Conservation (phyloP, 2,329 filamentous ascomycete species). For the Chaetomiaceae sp. region DNA sequence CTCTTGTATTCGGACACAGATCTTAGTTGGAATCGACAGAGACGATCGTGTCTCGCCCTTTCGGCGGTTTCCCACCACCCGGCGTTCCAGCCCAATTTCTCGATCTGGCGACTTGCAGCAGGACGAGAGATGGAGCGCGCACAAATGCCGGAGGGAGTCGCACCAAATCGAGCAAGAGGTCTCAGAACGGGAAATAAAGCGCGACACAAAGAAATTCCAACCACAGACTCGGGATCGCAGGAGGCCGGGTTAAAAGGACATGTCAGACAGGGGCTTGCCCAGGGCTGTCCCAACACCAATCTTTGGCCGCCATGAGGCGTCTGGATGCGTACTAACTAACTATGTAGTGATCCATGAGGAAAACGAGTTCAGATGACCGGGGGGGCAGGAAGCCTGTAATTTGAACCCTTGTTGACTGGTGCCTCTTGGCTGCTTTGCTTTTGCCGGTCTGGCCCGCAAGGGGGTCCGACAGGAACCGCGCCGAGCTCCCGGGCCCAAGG, state of each 20-base stretch:
- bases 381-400: background rate
- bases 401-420: background rate
- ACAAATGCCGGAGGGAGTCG: background rate
- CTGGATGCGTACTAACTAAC: too few species aligned
- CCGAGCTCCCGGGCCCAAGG: background rate
- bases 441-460: background rate
- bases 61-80: background rate
- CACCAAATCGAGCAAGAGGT: background rate
- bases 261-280: background rate
- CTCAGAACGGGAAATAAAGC: background rate
- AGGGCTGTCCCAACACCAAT: background rate
- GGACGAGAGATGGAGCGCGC: background rate
- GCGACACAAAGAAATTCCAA: background rate
- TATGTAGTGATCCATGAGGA: too few species aligned
- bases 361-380: slow-evolving; percentile 4
- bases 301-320: slow-evolving; percentile 2
- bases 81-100: background rate
- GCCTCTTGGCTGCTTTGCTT: background rate
- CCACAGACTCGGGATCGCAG: background rate
- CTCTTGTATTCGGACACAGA: slow-evolving; percentile 6
- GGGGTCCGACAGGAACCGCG: background rate
- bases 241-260: background rate
- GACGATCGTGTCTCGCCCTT: background rate
- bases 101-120: slow-evolving; percentile 11
- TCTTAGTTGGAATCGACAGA: background rate